phyloP scores from a whole-genome alignment of 495 filamentous ascomycete genomes.

The Aspergillus baeticus region DNA sequence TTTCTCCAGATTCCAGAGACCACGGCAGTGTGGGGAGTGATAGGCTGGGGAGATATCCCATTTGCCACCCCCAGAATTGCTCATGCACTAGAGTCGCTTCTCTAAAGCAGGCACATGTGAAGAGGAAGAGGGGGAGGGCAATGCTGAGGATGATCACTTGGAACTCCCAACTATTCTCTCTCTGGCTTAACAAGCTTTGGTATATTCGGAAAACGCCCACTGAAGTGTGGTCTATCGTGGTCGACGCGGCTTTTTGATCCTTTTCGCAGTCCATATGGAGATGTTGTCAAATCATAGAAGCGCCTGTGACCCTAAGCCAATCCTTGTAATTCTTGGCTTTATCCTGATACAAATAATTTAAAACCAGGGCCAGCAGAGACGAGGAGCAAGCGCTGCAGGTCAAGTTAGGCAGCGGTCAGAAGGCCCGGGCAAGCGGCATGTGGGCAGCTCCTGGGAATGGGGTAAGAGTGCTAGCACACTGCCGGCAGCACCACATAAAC shows the following conservation, averaged over 20 bases:
- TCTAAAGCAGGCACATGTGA: neutral
- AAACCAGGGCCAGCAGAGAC: conserved; percentile 3
- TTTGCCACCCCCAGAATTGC: conserved; percentile 6
- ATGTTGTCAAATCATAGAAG: conserved; percentile 7
- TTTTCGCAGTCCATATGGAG: neutral
- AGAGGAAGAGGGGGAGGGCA: neutral
- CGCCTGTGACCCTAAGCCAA: neutral
- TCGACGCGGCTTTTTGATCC: neutral
- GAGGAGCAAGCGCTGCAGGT: neutral
- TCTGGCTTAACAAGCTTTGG: neutral
- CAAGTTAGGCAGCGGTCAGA: conserved; percentile 6
- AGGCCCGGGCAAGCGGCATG: conserved; percentile 12
- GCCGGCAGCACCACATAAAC: conserved; percentile 3
- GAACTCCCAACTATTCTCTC: neutral
- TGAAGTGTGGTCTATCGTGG: neutral
- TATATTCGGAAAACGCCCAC: neutral
- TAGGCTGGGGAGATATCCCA: neutral
- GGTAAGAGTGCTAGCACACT: conserved; percentile 4
- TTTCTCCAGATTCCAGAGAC: conserved; percentile 1
- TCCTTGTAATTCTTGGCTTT: neutral
- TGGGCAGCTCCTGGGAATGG: neutral
- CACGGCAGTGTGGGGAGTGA: neutral
- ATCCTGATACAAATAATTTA: conserved; percentile 12
- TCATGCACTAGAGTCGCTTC: neutral
- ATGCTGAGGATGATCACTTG: neutral